Percentiles rank a stretch among this genome's conserved stretches.
Evolutionary conservation across 768 basidiomycete species (phyloP).

Genomic region (Pholiota molesta): DNA sequence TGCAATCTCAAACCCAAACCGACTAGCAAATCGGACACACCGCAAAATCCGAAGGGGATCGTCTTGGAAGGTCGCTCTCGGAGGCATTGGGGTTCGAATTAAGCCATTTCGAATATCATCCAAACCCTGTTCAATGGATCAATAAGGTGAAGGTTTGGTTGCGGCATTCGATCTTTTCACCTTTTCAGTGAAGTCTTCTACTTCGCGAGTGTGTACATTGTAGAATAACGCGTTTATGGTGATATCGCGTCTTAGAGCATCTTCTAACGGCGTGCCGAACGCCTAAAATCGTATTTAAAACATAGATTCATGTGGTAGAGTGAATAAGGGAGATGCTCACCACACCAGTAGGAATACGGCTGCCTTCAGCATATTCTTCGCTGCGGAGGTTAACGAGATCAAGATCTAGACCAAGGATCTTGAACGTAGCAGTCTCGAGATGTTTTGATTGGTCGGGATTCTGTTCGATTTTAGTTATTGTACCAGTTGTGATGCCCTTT

Average conservation of each 20-base stretch:
- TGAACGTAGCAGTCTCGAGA: constrained; percentile 90
- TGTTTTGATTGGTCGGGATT: constrained; percentile 99
- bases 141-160: constrained; percentile 8
- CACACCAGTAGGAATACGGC: constrained; percentile 87
- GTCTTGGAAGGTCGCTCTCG: constrained; percentile 87
- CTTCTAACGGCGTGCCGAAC: constrained; percentile 91
- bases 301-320: too few relatives aligned
- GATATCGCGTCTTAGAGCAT: constrained; percentile 87
- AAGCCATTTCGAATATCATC: constrained; percentile 78
- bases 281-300: too few relatives aligned
- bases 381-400: constrained; percentile 94
- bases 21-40: constrained; percentile 88
- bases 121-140: constrained; percentile 61
- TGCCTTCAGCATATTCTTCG: constrained; percentile 87
- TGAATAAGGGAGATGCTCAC: constrained; percentile 40
- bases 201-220: constrained; percentile 82
- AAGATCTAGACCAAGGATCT: constrained; percentile 77
- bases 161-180: constrained; percentile 35
- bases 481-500: constrained; percentile 55
- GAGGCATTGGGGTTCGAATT: constrained; percentile 88
- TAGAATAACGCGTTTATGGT: constrained; percentile 98
- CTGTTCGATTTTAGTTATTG: constrained; percentile 81
- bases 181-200: constrained; percentile 89
- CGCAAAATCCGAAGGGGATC: constrained; percentile 94
- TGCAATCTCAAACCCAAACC: constrained; percentile 84